A percentile compares a stretch with the other conserved stretches of the same genome.
phyloP scores from a whole-genome alignment of 1,284 basidiomycete species.

The Rhodotorula sp. region DNA sequence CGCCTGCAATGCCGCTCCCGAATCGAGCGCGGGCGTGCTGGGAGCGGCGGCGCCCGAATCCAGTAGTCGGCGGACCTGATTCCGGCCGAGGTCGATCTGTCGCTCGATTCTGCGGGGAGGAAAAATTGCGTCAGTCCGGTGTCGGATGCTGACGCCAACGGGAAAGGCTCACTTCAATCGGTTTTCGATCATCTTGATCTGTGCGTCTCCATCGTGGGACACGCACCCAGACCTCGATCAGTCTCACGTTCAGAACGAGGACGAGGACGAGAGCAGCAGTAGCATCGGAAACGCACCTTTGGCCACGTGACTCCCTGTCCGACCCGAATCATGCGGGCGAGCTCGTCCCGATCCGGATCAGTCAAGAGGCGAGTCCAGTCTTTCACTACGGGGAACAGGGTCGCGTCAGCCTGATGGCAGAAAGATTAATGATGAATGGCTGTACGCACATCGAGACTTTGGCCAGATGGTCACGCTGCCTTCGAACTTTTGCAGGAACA shows the following conservation, averaged over 20 bases:
- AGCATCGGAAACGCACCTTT: constrained; percentile 59
- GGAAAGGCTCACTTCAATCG: constrained; percentile 55
- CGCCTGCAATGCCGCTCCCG: not conserved
- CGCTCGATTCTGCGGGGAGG: constrained; percentile 60
- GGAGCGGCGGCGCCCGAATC: not conserved
- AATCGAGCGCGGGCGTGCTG: not conserved
- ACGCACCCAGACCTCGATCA: not conserved
- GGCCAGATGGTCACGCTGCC: constrained; percentile 72
- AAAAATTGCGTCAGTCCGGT: not conserved
- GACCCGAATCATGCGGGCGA: constrained; percentile 77
- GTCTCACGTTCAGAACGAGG: too few species aligned
- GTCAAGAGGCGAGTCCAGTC: constrained; percentile 82
- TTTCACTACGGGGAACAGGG: constrained; percentile 47
- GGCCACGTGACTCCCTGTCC: constrained; percentile 94
- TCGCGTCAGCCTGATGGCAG: not conserved
- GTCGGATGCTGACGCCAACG: not conserved
- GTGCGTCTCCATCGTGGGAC: too few species aligned
- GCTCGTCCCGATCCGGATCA: constrained; percentile 60
- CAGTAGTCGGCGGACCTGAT: constrained; percentile 49
- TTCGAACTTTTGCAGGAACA: constrained; percentile 85
- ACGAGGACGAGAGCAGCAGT: too few species aligned
- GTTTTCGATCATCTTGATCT: constrained; percentile 90
- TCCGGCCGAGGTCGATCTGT: constrained; percentile 76
- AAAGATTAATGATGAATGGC: not conserved
- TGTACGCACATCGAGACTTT: constrained; percentile 63